Base-by-base conservation (phyloP, 176 grass and related monocot genomes). In the Avena insularis region DNA sequence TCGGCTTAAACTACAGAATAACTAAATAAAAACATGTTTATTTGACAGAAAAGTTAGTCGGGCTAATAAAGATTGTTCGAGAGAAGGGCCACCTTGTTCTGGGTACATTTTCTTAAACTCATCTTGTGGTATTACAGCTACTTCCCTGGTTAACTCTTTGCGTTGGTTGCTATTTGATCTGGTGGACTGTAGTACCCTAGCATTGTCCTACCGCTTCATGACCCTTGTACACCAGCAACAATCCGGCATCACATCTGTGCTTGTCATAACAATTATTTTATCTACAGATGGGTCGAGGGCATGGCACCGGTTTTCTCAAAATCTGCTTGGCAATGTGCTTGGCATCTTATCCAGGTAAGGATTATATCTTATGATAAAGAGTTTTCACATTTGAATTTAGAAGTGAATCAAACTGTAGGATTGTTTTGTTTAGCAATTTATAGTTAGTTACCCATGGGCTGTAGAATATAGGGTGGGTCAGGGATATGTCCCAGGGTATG, bases 301-400 rank as follows among this genome's bases (percentile, higher is more conserved):
- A 88, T 92, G 92, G 90, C 93, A 82, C 90, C 91, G 8, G 96
- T 98, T 70, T 98, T 98, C 88, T 95, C 93, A 57, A 98, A 86
- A 68, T 91, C 91, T 13, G 90, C 96, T 51, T 98, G 96, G 96
- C 83, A 58, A 83, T 98, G 96, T 98, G 84, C 88, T 73, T 98
- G 96, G 96, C 88, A 98, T 91, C 96, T 95, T 85, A 92, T 98
- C 77, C 96, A 98, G 90, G 96, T 94, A 79, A 46, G 19, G 12
- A n/a, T 3, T 75, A 51, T 77, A 84, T 62, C 25, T 57, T 82
- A 36, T 4, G 19, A 75, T 80, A 58, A 66, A 66, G 82, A 83
- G 48, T 80, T 40, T 33, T 31, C 12, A 36, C 12, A 75, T 75
- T 40, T 75, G 57, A 78, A 45, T 55, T 46, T 86, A 73, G 23